These are phyloP conservation scores for Candida vaughaniae DNA, from an alignment of 805 yeast genomes.

Conservation along the genomic window DNA sequence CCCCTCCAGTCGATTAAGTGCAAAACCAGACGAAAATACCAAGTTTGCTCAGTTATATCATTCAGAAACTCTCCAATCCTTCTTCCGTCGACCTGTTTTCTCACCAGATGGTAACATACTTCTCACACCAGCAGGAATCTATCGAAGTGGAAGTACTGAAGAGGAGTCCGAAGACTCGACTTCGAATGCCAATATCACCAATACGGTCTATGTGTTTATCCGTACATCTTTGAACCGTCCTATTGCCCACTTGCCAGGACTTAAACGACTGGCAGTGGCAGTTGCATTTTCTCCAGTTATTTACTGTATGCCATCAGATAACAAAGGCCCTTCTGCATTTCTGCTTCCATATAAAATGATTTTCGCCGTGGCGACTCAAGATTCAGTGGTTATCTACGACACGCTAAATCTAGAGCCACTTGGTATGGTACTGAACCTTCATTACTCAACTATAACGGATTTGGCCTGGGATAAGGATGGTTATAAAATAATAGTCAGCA, in stretches of 20 bases:
- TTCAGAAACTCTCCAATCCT: constrained; percentile 84
- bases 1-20: constrained; percentile 8
- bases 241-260: constrained; percentile 72
- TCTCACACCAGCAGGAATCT: constrained; percentile 71
- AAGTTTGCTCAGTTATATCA: constrained; percentile 50
- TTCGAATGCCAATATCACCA: constrained; percentile 22
- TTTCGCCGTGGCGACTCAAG: constrained; percentile 92
- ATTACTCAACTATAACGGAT: constrained; percentile 87
- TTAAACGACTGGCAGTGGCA: constrained; percentile 81
- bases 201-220: constrained; percentile 79
- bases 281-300: constrained; percentile 71
- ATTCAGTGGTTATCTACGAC: constrained; percentile 76
- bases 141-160: constrained; percentile 27
- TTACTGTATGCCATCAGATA: constrained; percentile 40
- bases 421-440: constrained; percentile 74
- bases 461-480: constrained; percentile 85
- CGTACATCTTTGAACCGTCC: constrained; percentile 73
- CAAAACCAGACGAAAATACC: constrained; percentile 2
- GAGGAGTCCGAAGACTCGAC: constrained; percentile 16
- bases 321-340: constrained; percentile 34
- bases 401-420: constrained; percentile 70
- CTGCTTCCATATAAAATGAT: constrained; percentile 74
- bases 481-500: constrained; percentile 61
- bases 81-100: constrained; percentile 81
- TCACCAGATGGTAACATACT: constrained; percentile 88